These are phyloP conservation scores for Boletus edulis DNA, from an alignment of 768 basidiomycete genomes.

Conservation along the genomic window DNA sequence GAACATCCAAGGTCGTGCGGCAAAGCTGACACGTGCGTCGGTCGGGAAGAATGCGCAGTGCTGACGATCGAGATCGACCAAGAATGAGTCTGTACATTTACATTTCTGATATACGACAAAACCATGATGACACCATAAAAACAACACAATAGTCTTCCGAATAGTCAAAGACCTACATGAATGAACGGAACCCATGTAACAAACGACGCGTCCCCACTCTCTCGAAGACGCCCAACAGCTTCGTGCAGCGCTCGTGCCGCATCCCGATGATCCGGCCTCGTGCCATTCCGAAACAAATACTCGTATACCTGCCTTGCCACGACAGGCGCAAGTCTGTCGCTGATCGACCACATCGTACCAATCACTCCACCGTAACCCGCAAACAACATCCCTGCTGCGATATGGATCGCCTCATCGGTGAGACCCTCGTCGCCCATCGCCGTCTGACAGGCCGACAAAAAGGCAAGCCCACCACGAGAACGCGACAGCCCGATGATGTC, in stretches of 20 bases:
- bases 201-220: too few species aligned
- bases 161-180: not conserved
- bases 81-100: not conserved
- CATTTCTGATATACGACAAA: too few species aligned
- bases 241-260: not conserved
- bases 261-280: not conserved
- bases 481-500: not conserved
- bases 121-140: too few species aligned
- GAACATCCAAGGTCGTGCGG: too few species aligned
- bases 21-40: too few species aligned
- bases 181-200: too few species aligned
- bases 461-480: not conserved
- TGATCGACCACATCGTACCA: not conserved
- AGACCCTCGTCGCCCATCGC: not conserved
- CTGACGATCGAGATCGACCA: too few species aligned
- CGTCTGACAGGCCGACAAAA: not conserved
- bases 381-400: slow-evolving; percentile 30
- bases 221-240: too few species aligned
- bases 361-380: slow-evolving; percentile 24
- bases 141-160: too few species aligned
- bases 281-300: not conserved
- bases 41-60: too few species aligned
- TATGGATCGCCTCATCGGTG: not conserved
- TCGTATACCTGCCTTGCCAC: slow-evolving; percentile 34
- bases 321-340: slow-evolving; percentile 27